Conservation (phyloP, 2,329 filamentous ascomycete species). For the Colletotrichum sp. region DNA sequence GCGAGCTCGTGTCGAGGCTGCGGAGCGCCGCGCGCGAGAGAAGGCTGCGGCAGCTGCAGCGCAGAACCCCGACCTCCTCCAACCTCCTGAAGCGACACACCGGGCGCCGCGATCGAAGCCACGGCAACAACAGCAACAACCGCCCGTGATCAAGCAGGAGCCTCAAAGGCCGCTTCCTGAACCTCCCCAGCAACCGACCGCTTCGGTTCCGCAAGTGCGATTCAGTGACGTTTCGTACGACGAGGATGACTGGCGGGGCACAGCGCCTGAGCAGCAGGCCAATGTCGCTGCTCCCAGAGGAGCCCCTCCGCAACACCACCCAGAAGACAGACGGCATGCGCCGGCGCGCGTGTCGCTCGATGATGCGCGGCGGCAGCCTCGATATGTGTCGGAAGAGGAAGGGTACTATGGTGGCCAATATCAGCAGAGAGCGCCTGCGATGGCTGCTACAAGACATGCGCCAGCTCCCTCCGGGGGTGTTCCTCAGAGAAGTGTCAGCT, state of each 20-base stretch:
- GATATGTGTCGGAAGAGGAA: conserved; percentile 34
- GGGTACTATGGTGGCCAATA: conserved; percentile 27
- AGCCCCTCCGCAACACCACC: conserved; percentile 34
- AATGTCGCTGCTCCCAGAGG: conserved; percentile 27
- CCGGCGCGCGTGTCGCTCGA: conserved; percentile 25
- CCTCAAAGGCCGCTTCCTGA: conserved; percentile 23
- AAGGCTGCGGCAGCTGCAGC: conserved; percentile 45
- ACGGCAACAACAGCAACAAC: conserved; percentile 23
- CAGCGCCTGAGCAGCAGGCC: conserved; percentile 22
- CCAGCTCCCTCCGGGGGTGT: background rate
- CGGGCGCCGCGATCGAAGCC: conserved; percentile 20
- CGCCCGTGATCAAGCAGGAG: conserved; percentile 26
- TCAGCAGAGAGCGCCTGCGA: conserved; percentile 23
- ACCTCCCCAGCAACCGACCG: background rate
- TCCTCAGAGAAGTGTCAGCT: conserved; percentile 15
- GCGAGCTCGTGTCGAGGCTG: conserved; percentile 81
- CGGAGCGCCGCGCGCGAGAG: conserved; percentile 76
- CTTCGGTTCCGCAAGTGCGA: conserved; percentile 10
- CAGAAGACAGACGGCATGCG: conserved; percentile 31
- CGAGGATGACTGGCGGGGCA: background rate
- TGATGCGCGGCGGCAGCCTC: conserved; percentile 29
- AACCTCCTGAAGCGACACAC: conserved; percentile 28
- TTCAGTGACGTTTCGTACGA: conserved; percentile 1
- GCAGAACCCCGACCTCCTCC: conserved; percentile 25
- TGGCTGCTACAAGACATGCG: conserved; percentile 23